Percentiles rank a stretch among this genome's conserved stretches.
phyloP scores from a whole-genome alignment of 192 early-diverging fungal species.

The Coemansia sp. region DNA sequence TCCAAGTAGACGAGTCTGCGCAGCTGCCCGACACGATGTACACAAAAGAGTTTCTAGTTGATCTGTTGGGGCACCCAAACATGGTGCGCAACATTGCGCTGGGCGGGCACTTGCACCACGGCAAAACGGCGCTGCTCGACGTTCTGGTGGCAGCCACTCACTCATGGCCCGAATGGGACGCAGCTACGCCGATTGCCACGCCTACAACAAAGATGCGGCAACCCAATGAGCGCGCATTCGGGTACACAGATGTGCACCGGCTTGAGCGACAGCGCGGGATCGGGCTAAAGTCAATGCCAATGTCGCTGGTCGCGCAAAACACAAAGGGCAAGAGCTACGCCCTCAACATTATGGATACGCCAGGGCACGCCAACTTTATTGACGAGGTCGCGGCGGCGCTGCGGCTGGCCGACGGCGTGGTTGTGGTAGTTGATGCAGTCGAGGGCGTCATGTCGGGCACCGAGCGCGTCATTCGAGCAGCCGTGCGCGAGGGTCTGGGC shows the following conservation, averaged over 20 bases:
- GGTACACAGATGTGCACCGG: slow-evolving; percentile 82
- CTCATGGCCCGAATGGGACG: slow-evolving; percentile 58
- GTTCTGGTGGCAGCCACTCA: slow-evolving; percentile 91
- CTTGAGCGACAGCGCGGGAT: slow-evolving; percentile 88
- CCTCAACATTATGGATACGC: slow-evolving; percentile 91
- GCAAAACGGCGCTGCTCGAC: slow-evolving; percentile 94
- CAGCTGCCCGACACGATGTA: slow-evolving; percentile 77
- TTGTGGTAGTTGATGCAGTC: slow-evolving; percentile 91
- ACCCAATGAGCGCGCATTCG: slow-evolving; percentile 35
- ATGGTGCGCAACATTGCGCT: slow-evolving; percentile 87
- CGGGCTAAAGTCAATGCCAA: slow-evolving; percentile 91
- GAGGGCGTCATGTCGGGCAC: slow-evolving; percentile 98
- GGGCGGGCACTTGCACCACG: slow-evolving; percentile 95
- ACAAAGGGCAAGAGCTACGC: slow-evolving; percentile 84
- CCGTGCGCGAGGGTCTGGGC: slow-evolving; percentile 73
- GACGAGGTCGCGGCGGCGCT: slow-evolving; percentile 89
- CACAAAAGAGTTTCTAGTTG: slow-evolving; percentile 88
- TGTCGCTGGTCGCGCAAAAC: slow-evolving; percentile 87
- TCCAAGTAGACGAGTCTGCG: slow-evolving; percentile 79
- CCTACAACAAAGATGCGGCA: slow-evolving; percentile 32
- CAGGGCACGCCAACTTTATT: slow-evolving; percentile 93
- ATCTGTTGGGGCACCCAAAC: slow-evolving; percentile 76
- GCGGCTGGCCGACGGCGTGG: slow-evolving; percentile 85
- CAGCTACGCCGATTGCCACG: slow-evolving; percentile 31
- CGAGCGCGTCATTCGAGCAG: slow-evolving; percentile 78